A percentile compares a stretch with the other conserved stretches of the same genome.
Evolutionary conservation across 2,329 filamentous ascomycete species (phyloP).

Genomic region (Ophiostoma ulmi): DNA sequence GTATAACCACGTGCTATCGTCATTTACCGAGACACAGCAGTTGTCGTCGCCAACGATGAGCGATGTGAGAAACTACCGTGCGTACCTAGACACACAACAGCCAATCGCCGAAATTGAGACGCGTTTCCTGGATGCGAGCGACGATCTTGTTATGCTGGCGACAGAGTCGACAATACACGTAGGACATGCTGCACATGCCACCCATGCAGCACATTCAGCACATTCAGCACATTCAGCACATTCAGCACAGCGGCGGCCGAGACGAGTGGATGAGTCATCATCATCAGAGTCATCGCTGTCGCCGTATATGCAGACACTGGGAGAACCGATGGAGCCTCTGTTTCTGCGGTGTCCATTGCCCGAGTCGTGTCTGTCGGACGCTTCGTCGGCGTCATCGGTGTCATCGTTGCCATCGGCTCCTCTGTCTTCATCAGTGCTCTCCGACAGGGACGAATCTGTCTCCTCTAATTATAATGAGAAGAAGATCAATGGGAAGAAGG

Average conservation of each 20-base stretch:
- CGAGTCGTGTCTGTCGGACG: conserved; percentile 15
- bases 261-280: background rate
- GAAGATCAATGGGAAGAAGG: background rate
- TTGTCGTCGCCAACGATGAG: conserved; percentile 44
- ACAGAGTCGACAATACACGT: background rate
- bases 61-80: conserved; percentile 46
- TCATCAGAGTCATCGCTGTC: background rate
- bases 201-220: background rate
- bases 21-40: conserved; percentile 50
- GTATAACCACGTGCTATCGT: conserved; percentile 57
- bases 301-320: conserved; percentile 2
- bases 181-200: background rate
- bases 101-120: conserved; percentile 55
- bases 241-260: background rate
- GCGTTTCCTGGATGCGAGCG: conserved; percentile 51
- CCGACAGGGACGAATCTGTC: background rate
- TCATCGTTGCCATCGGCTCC: background rate
- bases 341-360: conserved; percentile 14
- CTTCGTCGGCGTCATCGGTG: background rate
- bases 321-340: background rate
- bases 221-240: background rate
- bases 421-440: background rate
- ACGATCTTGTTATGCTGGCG: conserved; percentile 50
- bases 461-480: background rate
- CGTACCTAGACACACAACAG: conserved; percentile 48